phyloP scores from a whole-genome alignment of 2,329 filamentous ascomycete genomes.

The Cladosporium velox region DNA sequence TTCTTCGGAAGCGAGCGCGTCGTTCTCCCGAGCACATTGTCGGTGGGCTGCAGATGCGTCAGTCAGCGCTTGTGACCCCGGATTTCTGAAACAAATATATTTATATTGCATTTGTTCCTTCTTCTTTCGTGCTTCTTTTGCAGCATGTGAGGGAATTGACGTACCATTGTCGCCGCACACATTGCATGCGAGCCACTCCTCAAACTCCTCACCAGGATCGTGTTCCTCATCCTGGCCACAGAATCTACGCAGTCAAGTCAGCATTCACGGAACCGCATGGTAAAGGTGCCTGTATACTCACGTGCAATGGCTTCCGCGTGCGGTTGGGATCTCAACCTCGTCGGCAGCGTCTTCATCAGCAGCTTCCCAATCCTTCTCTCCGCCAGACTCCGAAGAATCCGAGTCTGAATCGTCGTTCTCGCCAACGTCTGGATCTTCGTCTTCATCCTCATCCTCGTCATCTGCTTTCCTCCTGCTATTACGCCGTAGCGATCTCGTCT shows the following conservation, averaged over 20 bases:
- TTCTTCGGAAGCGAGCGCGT: conserved; percentile 62
- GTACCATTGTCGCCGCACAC: conserved; percentile 81
- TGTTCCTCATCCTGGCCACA: conserved; percentile 82
- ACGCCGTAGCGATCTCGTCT: conserved; percentile 36
- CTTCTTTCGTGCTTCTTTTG: conserved; percentile 28
- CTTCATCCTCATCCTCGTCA: conserved; percentile 42
- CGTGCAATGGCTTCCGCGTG: conserved; percentile 64
- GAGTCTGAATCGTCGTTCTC: conserved; percentile 37
- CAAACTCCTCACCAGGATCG: conserved; percentile 78
- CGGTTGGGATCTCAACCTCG: conserved; percentile 52
- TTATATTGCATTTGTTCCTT: conserved; percentile 20
- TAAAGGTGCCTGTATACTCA: conserved; percentile 46
- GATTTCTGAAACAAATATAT: conserved; percentile 31
- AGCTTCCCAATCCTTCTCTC: conserved; percentile 56
- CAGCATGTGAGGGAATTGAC: conserved; percentile 40
- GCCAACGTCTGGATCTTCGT: conserved; percentile 39
- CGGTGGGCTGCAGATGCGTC: conserved; percentile 71
- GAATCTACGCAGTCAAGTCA: conserved; percentile 58
- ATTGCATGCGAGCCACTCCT: conserved; percentile 73
- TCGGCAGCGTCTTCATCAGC: conserved; percentile 58
- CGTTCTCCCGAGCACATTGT: conserved; percentile 78
- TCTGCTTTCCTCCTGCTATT: conserved; percentile 38
- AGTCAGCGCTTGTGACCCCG: conserved; percentile 47
- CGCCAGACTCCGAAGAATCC: conserved; percentile 51
- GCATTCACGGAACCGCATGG: conserved; percentile 21